phyloP scores from a whole-genome alignment of 169 alveolate genomes.

The Cyclospora cayetanensis region DNA sequence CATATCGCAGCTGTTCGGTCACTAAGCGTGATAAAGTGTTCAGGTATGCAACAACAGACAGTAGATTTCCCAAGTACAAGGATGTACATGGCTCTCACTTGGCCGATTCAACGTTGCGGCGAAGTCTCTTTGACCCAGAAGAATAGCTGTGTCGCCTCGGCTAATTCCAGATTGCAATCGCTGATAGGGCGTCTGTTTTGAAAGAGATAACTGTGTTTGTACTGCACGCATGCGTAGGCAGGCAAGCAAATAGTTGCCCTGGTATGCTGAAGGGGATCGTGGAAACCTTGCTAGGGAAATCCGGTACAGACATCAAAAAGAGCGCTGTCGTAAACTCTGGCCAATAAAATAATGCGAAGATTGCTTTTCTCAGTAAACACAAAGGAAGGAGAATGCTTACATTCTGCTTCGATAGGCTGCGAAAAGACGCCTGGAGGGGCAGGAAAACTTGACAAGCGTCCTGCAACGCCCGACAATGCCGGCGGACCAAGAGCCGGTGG shows the following conservation, averaged over 20 bases:
- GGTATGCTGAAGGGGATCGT: background rate
- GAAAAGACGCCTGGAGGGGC: conserved; percentile 50
- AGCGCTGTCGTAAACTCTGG: too few relatives aligned
- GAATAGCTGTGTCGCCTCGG: conserved; percentile 37
- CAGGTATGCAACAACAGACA: too few relatives aligned
- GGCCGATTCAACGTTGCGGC: conserved; percentile 12
- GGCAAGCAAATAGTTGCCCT: background rate
- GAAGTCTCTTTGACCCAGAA: conserved; percentile 46
- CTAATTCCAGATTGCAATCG: background rate
- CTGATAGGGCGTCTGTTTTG: conserved; percentile 42
- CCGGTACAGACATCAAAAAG: too few relatives aligned
- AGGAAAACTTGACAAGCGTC: conserved; percentile 35
- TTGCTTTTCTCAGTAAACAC: too few relatives aligned
- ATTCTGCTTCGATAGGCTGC: conserved; percentile 42
- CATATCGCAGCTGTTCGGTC: too few relatives aligned
- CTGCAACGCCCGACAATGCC: conserved; percentile 17
- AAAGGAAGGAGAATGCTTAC: too few relatives aligned
- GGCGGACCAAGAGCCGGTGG: conserved; percentile 31
- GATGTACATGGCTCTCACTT: background rate
- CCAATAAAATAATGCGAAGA: too few relatives aligned
- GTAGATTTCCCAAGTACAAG: too few relatives aligned
- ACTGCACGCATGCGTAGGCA: background rate
- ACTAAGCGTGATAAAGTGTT: too few relatives aligned
- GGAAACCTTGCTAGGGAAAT: too few relatives aligned
- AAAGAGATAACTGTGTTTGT: background rate